These are phyloP conservation scores for Kandelia obovata DNA, from an alignment of 345 rosid species.

Conservation along the genomic window DNA sequence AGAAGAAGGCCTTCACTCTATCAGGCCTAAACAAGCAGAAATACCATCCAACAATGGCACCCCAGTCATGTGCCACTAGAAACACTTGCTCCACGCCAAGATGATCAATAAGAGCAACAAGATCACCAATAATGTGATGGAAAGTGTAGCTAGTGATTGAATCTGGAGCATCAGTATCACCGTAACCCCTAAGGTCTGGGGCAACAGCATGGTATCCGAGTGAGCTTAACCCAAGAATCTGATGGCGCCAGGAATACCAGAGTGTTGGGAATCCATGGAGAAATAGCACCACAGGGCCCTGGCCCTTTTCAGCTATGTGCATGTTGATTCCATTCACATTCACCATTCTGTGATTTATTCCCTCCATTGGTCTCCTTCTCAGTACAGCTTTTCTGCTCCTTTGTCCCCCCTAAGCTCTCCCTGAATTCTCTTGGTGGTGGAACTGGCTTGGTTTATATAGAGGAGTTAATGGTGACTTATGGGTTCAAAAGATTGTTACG, in stretches of 20 bases:
- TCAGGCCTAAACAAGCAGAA: constrained; percentile 73
- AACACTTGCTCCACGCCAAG: constrained; percentile 54
- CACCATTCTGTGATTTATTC: constrained; percentile 47
- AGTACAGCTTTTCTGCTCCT: background rate
- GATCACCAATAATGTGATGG: constrained; percentile 57
- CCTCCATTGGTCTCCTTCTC: constrained; percentile 38
- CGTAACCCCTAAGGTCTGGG: constrained; percentile 80
- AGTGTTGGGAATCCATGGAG: constrained; percentile 86
- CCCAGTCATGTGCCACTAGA: constrained; percentile 80
- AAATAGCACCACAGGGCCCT: constrained; percentile 53
- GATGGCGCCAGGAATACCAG: constrained; percentile 92
- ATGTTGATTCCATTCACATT: constrained; percentile 61
- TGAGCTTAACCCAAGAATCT: constrained; percentile 50
- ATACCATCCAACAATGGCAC: constrained; percentile 71
- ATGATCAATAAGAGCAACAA: constrained; percentile 52
- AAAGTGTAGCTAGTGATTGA: constrained; percentile 49
- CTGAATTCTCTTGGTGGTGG: no score
- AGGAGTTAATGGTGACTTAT: no score
- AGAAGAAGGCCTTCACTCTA: constrained; percentile 52
- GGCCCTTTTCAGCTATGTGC: constrained; percentile 74
- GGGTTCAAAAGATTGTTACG: no score
- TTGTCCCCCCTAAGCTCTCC: no score
- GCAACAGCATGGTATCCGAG: constrained; percentile 63
- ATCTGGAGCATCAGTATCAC: constrained; percentile 55
- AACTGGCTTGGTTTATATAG: background rate